These are phyloP conservation scores for Mortierella sp. DNA, from an alignment of 371 early-diverging fungal species.

Conservation along the genomic window DNA sequence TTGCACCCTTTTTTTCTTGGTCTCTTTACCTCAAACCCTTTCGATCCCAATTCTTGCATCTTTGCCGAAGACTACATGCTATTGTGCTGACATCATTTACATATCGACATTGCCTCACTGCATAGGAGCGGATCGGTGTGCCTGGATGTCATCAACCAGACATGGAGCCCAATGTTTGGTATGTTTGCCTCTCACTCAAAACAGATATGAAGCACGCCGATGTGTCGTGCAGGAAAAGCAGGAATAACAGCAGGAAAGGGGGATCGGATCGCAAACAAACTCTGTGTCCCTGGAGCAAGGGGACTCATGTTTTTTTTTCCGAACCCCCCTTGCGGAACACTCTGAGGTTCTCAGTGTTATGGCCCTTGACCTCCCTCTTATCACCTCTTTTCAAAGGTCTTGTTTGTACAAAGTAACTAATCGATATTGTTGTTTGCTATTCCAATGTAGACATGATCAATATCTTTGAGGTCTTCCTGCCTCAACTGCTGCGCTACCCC, in stretches of 20 bases:
- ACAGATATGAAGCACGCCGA: not conserved
- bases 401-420: not conserved
- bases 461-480: constrained; percentile 98
- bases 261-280: not conserved
- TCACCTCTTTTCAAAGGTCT: constrained; percentile 7
- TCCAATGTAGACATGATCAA: constrained; percentile 90
- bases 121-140: constrained; percentile 97
- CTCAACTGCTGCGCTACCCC: constrained; percentile 98
- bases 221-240: not conserved
- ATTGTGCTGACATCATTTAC: not conserved
- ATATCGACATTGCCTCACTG: constrained; percentile 5
- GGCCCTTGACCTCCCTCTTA: no score
- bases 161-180: constrained; percentile 99
- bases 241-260: not conserved
- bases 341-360: not conserved
- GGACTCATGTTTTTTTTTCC: constrained; percentile 7
- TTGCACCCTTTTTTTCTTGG: not conserved
- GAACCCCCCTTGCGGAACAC: not conserved
- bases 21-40: not conserved
- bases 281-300: not conserved
- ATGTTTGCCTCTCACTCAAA: constrained; percentile 22
- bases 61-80: not conserved
- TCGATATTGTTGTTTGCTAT: not conserved
- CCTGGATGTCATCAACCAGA: constrained; percentile 99
- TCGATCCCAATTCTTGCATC: not conserved